These are phyloP conservation scores for Lodderomyces orthopsilosis DNA, from an alignment of 1,139 yeast species.

Conservation along the genomic window DNA sequence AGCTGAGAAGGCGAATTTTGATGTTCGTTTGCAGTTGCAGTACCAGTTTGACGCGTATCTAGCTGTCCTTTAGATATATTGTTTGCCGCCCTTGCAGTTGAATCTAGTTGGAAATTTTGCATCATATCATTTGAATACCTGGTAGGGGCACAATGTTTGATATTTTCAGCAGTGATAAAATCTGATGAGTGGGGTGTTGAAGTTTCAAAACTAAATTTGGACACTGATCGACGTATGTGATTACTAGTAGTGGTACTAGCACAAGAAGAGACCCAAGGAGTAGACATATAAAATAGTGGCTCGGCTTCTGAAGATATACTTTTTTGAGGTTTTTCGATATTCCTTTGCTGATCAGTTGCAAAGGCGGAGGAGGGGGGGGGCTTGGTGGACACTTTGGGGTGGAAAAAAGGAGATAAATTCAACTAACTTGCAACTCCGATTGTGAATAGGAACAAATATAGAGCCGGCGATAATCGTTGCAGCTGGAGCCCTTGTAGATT, in stretches of 20 bases:
- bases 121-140: neutral
- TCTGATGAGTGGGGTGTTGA: neutral
- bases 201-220: constrained; percentile 3
- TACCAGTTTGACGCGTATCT: neutral
- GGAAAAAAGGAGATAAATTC: too few species aligned
- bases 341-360: too few species aligned
- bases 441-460: too few species aligned
- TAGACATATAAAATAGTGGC: neutral
- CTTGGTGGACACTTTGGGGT: too few species aligned
- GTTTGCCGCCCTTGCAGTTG: neutral
- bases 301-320: neutral
- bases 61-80: neutral
- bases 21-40: neutral
- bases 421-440: too few species aligned
- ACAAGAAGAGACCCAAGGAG: constrained; percentile 1
- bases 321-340: too few species aligned
- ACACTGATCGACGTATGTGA: neutral
- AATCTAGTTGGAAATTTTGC: neutral
- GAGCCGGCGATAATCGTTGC: too few species aligned
- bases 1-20: neutral
- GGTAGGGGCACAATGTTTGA: neutral
- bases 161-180: constrained; percentile 1
- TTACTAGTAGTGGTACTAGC: neutral
- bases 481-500: too few species aligned
- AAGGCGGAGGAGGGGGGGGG: too few species aligned